phyloP scores from a whole-genome alignment of 768 basidiomycete genomes.

The Clathrus columnatus region DNA sequence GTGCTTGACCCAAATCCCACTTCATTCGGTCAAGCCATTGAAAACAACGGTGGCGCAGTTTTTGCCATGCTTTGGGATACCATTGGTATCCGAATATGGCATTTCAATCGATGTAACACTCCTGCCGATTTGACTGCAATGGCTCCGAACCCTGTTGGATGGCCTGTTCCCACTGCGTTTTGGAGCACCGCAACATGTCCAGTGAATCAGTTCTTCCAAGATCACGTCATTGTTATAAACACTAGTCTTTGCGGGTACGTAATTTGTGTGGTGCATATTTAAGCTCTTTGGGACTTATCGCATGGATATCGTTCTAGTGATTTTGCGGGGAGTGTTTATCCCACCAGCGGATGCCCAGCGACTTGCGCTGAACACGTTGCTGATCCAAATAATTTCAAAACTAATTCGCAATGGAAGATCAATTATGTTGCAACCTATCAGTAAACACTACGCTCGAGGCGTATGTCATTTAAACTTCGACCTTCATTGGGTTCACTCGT shows the following conservation, averaged over 20 bases:
- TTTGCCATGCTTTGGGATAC: conserved; percentile 32
- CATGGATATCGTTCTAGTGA: conserved; percentile 30
- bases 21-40: conserved; percentile 36
- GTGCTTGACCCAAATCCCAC: conserved; percentile 23
- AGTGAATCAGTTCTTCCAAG: conserved; percentile 26
- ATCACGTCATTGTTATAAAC: conserved; percentile 33
- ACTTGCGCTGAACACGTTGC: conserved; percentile 33
- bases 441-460: conserved; percentile 5
- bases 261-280: not conserved
- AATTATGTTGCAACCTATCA: conserved; percentile 50
- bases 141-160: conserved; percentile 31
- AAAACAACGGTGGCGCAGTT: conserved; percentile 36
- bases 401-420: conserved; percentile 43
- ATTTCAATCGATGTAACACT: conserved; percentile 30
- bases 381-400: conserved; percentile 45
- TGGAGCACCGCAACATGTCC: conserved; percentile 30
- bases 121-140: conserved; percentile 27
- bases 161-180: conserved; percentile 34
- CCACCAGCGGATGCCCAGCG: conserved; percentile 22
- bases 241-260: conserved; percentile 20
- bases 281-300: not conserved
- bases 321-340: conserved; percentile 32
- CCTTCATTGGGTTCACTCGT: too few relatives aligned
- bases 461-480: too few relatives aligned
- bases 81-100: conserved; percentile 39